Conservation (phyloP, 1,139 yeast species). For the Saccharomyces pastorianus region DNA sequence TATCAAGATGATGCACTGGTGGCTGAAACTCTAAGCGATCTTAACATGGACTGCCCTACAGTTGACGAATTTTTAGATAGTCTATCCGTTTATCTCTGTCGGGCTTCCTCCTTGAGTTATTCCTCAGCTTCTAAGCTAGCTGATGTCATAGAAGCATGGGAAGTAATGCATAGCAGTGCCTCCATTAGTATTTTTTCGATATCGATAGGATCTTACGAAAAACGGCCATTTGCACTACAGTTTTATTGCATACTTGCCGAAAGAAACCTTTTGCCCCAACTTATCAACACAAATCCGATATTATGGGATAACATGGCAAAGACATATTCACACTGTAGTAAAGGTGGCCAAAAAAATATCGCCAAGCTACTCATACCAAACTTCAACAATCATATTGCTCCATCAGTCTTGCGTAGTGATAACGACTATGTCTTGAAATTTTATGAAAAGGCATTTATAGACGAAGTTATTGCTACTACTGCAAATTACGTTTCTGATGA, state of each 20-base stretch:
- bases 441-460: background rate
- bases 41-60: constrained; percentile 5
- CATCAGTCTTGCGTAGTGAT: background rate
- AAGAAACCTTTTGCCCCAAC: background rate
- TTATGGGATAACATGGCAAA: background rate
- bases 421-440: background rate
- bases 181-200: background rate
- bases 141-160: background rate
- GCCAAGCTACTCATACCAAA: background rate
- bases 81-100: background rate
- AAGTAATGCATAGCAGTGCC: background rate
- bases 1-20: constrained; percentile 10
- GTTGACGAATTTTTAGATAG: background rate
- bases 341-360: background rate
- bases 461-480: background rate
- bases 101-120: background rate
- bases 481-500: background rate
- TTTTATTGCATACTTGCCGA: constrained; percentile 9
- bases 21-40: constrained; percentile 4
- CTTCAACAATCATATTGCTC: background rate
- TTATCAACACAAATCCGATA: background rate
- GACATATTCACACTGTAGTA: background rate
- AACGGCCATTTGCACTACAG: background rate
- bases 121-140: background rate
- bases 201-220: constrained; percentile 1